phyloP scores from a whole-genome alignment of 1,139 yeast species.

The Geotrichum fermentans region DNA sequence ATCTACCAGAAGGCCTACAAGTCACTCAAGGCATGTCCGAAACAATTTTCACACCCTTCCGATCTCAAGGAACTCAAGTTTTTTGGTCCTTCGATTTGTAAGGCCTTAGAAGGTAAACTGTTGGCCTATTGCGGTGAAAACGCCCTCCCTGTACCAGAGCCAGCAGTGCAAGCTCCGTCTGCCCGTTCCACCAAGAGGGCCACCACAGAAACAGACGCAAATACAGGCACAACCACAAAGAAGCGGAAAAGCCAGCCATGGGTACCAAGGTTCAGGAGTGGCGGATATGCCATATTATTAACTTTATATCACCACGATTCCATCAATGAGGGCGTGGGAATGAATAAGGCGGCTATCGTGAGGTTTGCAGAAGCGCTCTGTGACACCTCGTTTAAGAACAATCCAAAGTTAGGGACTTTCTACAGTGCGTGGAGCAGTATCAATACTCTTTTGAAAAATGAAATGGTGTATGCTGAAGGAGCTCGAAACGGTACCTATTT shows the following conservation, averaged over 20 bases:
- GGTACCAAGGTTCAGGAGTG: conserved; percentile 74
- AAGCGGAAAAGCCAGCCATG: conserved; percentile 41
- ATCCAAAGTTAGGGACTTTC: conserved; percentile 52
- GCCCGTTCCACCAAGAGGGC: conserved; percentile 35
- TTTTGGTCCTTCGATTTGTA: conserved; percentile 61
- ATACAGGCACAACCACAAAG: conserved; percentile 22
- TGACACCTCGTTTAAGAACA: conserved; percentile 59
- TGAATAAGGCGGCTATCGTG: conserved; percentile 58
- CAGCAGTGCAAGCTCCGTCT: conserved; percentile 15
- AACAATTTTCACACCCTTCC: conserved; percentile 46
- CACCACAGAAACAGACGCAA: conserved; percentile 56
- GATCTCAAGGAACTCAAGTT: conserved; percentile 50
- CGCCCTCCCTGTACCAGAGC: conserved; percentile 28
- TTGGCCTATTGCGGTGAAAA: conserved; percentile 46
- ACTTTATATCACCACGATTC: conserved; percentile 54
- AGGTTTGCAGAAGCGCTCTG: conserved; percentile 57
- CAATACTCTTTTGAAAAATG: conserved; percentile 59
- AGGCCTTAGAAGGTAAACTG: conserved; percentile 42
- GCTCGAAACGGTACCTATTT: conserved; percentile 51
- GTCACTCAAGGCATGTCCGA: conserved; percentile 43
- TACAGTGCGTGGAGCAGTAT: conserved; percentile 79
- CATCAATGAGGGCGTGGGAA: conserved; percentile 42
- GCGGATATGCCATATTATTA: conserved; percentile 79
- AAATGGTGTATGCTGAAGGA: conserved; percentile 54
- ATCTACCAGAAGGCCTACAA: conserved; percentile 49